Evolutionary conservation across 2,329 filamentous ascomycete genomes (phyloP).

Genomic region (Fusarium musae): DNA sequence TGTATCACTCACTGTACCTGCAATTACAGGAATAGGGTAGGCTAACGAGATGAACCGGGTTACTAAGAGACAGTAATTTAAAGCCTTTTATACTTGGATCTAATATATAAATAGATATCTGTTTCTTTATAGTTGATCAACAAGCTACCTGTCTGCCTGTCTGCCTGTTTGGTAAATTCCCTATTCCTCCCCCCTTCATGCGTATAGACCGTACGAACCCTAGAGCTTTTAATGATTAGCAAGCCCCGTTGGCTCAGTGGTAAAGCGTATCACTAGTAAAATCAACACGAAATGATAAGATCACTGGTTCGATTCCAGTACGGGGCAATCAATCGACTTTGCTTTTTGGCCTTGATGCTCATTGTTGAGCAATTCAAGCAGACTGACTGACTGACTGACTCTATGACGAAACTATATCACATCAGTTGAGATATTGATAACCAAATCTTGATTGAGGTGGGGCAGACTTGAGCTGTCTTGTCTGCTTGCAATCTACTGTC

Average conservation of each 20-base stretch:
- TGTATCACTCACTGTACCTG: neutral
- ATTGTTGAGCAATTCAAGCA: neutral
- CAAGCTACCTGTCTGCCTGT: neutral
- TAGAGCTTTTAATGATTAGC: fast-evolving
- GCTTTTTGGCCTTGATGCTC: neutral
- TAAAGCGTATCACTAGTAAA: constrained; percentile 22
- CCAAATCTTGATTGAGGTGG: no score
- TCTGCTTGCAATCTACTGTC: neutral
- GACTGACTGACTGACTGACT: neutral
- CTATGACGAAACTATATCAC: neutral
- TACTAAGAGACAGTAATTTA: neutral
- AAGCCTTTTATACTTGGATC: neutral
- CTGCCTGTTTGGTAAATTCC: neutral
- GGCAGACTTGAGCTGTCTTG: neutral
- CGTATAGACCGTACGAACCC: neutral
- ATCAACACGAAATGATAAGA: neutral
- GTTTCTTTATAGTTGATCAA: neutral
- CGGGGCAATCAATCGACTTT: neutral
- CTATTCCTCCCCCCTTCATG: fast-evolving
- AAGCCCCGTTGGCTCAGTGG: constrained; percentile 10
- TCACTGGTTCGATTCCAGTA: constrained; percentile 11
- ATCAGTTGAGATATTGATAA: neutral
- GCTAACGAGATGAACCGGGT: neutral
- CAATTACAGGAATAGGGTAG: neutral
- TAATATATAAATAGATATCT: neutral